These are phyloP conservation scores for Tephrocybe sp. DNA, from an alignment of 768 basidiomycete genomes.

Conservation along the genomic window DNA sequence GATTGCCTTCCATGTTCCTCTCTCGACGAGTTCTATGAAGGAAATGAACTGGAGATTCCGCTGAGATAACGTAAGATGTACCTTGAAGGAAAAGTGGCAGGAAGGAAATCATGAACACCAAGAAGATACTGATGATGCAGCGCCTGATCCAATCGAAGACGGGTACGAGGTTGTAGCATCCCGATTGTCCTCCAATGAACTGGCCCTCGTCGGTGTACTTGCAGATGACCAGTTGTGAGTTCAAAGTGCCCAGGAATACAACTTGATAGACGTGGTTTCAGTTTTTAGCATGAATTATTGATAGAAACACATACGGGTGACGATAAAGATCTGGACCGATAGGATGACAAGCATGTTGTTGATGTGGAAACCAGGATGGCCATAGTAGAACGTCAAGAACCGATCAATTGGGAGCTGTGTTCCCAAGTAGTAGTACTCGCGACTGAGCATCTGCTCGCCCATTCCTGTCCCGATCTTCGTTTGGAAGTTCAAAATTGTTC, in stretches of 20 bases:
- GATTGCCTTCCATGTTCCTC: conserved; percentile 90
- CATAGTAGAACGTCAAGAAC: conserved; percentile 99
- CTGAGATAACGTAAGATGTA: conserved; percentile 28
- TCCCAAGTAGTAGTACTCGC: conserved; percentile 98
- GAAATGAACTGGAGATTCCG: conserved; percentile 15
- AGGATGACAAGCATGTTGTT: conserved; percentile 99
- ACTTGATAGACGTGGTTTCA: too few species aligned
- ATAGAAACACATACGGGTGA: conserved; percentile 65
- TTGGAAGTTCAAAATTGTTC: conserved; percentile 98
- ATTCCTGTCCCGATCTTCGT: conserved; percentile 99
- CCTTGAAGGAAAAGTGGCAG: conserved; percentile 95
- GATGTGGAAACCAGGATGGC: conserved; percentile 99
- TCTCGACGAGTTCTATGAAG: conserved; percentile 83
- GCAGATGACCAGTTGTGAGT: conserved; percentile 79
- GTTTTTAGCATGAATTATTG: conserved; percentile 4
- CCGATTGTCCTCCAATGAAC: conserved; percentile 74
- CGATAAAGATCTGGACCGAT: conserved; percentile 93
- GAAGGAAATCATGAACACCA: conserved; percentile 98
- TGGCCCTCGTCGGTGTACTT: conserved; percentile 70
- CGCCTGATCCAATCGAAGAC: conserved; percentile 95
- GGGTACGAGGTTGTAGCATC: conserved; percentile 93
- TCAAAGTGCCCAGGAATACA: conserved; percentile 93
- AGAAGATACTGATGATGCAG: conserved; percentile 96
- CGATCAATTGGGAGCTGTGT: conserved; percentile 98
- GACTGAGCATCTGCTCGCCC: conserved; percentile 99